Base-by-base conservation (phyloP, 2,329 filamentous ascomycete species). In the Mycosphaerella sp. region DNA sequence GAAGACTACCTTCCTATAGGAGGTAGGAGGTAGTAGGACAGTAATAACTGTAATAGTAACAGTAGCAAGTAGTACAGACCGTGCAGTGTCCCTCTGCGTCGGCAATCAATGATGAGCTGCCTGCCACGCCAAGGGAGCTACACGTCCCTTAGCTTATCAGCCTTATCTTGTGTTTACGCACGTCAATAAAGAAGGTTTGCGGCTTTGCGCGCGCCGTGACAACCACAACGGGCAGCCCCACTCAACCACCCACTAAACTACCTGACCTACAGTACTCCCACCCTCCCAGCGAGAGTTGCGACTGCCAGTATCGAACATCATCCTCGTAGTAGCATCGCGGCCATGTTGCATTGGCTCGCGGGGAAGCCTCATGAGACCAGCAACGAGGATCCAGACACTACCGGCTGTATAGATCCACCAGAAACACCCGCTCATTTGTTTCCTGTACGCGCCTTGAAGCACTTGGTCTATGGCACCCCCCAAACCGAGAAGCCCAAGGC, bases 381-480 rank as follows among this genome's bases (percentile, higher is more conserved):
- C 31, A 45, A 48, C 31, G 50, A 14, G 66, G 66, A 67, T 51
- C 59, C 64, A 7, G 65, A 66, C 54, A 66, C 73, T 43, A 72
- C 70, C n/a, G 72, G 70, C 41, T 70, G 73, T 55, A 64, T 78
- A 55, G 81, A 84, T 41, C 72, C 78, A 6, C 82, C 81, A 47
- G 80, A 84, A 60, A 85, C 83, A 1, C 83, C 83, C 7, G 83
- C 82, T 45, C 82, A 82, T 45, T 75, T 85, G 21, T 86, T 86
- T 66, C 82, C 82, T 14, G 78, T 84, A 53, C 82, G 83, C 63
- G 83, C 83, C 12, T 83, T 85, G 69, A 83, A 81, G 63, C 80
- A 82, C 57, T 80, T 81, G 42, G 70, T 86, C 53, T 85, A 83
- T 69, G 82, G 82, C 26, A 85, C 82, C 0, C 82, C 82, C 11